A percentile compares a stretch with the other conserved stretches of the same genome.
These are phyloP conservation scores for Arachis monticola DNA, from an alignment of 331 rosid species.

Conservation along the genomic window DNA sequence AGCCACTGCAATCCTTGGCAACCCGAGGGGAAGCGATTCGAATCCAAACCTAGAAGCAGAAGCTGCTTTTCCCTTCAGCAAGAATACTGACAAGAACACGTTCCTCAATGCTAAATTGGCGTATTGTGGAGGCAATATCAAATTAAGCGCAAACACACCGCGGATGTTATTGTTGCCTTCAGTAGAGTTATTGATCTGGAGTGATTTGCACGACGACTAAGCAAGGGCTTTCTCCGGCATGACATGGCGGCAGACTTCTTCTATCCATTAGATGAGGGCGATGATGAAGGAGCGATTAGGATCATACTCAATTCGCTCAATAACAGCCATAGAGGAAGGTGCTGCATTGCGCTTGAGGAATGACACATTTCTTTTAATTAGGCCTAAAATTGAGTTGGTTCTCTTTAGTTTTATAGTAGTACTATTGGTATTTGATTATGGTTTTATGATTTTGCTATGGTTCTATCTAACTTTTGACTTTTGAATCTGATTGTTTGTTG, in stretches of 20 bases:
- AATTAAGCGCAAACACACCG: not conserved
- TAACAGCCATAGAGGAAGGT: conserved; percentile 40
- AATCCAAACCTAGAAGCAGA: not conserved
- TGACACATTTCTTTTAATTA: too few relatives aligned
- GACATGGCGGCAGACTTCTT: conserved; percentile 23
- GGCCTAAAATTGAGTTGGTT: too few relatives aligned
- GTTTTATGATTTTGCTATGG: too few relatives aligned
- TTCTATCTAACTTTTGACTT: too few relatives aligned
- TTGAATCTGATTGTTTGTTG: too few relatives aligned
- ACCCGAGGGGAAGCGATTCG: conserved; percentile 20
- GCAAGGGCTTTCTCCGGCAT: not conserved
- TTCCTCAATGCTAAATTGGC: not conserved
- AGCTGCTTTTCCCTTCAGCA: not conserved
- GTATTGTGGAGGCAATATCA: conserved; percentile 35
- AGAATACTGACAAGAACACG: conserved; percentile 35
- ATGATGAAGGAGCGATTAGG: conserved; percentile 47
- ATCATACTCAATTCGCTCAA: conserved; percentile 48
- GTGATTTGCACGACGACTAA: not conserved
- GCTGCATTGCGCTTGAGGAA: conserved; percentile 41
- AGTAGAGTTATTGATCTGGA: not conserved
- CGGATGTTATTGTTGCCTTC: not conserved
- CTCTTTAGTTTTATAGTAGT: too few relatives aligned
- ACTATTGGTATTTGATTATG: too few relatives aligned
- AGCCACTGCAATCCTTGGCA: conserved; percentile 45
- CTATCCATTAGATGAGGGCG: conserved; percentile 47